Evolutionary conservation across 2,329 filamentous ascomycete genomes (phyloP).

Genomic region (Phialophora verrucosa): DNA sequence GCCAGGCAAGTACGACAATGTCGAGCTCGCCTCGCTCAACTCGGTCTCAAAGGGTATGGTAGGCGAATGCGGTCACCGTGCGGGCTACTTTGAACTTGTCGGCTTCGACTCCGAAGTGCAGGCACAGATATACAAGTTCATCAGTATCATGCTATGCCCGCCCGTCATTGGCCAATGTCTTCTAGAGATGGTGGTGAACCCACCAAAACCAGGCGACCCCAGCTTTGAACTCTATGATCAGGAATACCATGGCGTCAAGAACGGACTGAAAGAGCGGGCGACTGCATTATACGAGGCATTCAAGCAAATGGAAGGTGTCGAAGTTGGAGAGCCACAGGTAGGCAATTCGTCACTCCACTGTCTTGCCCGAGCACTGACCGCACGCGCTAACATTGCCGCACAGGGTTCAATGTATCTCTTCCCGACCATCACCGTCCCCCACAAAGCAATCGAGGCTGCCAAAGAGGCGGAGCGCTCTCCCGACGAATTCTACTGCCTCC

Average conservation of each 20-base stretch:
- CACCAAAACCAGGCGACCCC: slow-evolving; percentile 79
- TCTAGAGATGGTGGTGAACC: slow-evolving; percentile 98
- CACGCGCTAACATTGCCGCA: slow-evolving; percentile 8
- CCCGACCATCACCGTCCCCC: slow-evolving; percentile 83
- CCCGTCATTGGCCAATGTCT: slow-evolving; percentile 96
- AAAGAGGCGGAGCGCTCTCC: slow-evolving; percentile 72
- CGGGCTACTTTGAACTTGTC: slow-evolving; percentile 95
- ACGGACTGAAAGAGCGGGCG: slow-evolving; percentile 78
- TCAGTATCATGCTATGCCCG: slow-evolving; percentile 94
- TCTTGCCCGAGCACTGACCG: neutral
- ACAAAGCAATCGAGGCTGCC: slow-evolving; percentile 78
- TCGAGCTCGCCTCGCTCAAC: slow-evolving; percentile 92
- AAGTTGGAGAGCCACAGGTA: slow-evolving; percentile 80
- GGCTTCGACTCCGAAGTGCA: slow-evolving; percentile 85
- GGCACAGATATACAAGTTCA: slow-evolving; percentile 97
- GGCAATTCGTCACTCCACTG: slow-evolving; percentile 38
- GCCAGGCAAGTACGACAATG: slow-evolving; percentile 76
- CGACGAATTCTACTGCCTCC: slow-evolving; percentile 94
- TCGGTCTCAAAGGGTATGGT: slow-evolving; percentile 98
- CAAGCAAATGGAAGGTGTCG: slow-evolving; percentile 91
- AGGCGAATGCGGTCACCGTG: slow-evolving; percentile 95
- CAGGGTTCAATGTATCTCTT: slow-evolving; percentile 98
- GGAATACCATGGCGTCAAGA: slow-evolving; percentile 84
- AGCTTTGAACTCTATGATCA: slow-evolving; percentile 81
- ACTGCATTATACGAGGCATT: slow-evolving; percentile 88